Conservation (phyloP, 768 basidiomycete genomes). For the Boletus subcaerulescens region DNA sequence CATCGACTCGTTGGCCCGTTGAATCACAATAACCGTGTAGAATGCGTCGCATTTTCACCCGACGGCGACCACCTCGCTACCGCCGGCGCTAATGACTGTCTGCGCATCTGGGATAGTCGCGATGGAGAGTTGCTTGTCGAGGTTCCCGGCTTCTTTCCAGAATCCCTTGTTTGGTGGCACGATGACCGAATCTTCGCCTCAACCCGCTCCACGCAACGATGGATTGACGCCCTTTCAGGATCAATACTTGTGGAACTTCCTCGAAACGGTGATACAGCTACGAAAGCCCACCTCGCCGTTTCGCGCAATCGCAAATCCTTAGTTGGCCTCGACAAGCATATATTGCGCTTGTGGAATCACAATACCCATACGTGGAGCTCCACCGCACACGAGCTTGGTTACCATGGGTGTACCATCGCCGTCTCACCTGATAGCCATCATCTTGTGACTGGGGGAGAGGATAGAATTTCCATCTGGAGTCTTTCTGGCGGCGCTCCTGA, state of each 20-base stretch:
- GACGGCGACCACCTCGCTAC: slow-evolving; percentile 14
- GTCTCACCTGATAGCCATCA: slow-evolving; percentile 6
- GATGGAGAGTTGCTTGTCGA: slow-evolving; percentile 2
- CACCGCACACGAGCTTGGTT: neutral
- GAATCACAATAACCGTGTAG: slow-evolving; percentile 4
- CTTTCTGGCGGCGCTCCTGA: neutral
- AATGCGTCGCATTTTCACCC: slow-evolving; percentile 15
- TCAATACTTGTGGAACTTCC: slow-evolving; percentile 10
- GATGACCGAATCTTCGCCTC: slow-evolving; percentile 16
- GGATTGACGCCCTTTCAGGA: slow-evolving; percentile 11
- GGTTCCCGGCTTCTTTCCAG: slow-evolving; percentile 2
- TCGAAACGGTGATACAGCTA: neutral
- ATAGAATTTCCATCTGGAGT: slow-evolving; percentile 15
- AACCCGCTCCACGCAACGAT: slow-evolving; percentile 5
- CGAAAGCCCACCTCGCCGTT: slow-evolving; percentile 6
- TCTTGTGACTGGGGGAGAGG: slow-evolving; percentile 10
- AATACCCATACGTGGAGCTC: slow-evolving; percentile 1
- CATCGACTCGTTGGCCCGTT: slow-evolving; percentile 15
- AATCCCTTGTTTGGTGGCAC: slow-evolving; percentile 16
- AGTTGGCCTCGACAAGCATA: slow-evolving; percentile 1
- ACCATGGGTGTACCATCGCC: slow-evolving; percentile 3
- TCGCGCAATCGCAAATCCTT: slow-evolving; percentile 7
- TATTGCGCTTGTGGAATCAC: slow-evolving; percentile 11
- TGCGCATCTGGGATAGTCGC: slow-evolving; percentile 15
- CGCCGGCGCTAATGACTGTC: slow-evolving; percentile 1